phyloP scores from a whole-genome alignment of 1,284 basidiomycete species.

The Takashimella tepidaria region DNA sequence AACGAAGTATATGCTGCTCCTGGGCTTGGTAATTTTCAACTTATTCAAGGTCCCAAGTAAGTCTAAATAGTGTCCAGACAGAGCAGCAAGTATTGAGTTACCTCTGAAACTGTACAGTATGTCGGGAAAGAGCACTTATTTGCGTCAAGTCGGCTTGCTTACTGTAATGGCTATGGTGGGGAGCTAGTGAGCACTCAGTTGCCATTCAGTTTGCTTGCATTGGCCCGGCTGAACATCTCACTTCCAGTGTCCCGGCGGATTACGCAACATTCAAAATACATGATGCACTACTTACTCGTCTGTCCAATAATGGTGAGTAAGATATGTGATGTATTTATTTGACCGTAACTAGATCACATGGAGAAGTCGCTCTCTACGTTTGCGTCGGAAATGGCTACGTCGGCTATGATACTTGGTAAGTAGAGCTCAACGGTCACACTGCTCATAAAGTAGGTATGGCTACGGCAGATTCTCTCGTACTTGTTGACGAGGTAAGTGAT shows the following conservation, averaged over 20 bases:
- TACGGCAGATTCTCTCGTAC: constrained; percentile 63
- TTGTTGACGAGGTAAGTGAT: constrained; percentile 81
- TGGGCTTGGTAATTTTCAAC: constrained; percentile 74
- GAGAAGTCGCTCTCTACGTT: constrained; percentile 87
- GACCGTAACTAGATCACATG: constrained; percentile 49
- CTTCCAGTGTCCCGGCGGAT: constrained; percentile 67
- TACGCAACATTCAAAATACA: constrained; percentile 81
- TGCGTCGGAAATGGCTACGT: constrained; percentile 83
- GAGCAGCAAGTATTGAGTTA: too few species aligned
- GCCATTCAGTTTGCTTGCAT: neutral
- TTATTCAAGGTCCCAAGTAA: constrained; percentile 83
- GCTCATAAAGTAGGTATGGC: constrained; percentile 58
- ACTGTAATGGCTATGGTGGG: constrained; percentile 82
- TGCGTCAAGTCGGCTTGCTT: constrained; percentile 78
- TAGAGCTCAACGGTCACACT: neutral
- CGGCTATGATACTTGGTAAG: constrained; percentile 76
- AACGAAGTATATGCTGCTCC: constrained; percentile 68
- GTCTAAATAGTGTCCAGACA: constrained; percentile 27
- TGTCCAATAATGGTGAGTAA: constrained; percentile 69
- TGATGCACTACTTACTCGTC: constrained; percentile 73
- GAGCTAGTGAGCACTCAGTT: constrained; percentile 56
- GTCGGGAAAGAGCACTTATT: constrained; percentile 89
- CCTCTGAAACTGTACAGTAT: too few species aligned
- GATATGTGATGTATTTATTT: neutral
- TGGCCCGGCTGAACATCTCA: neutral